Evolutionary conservation across 129 eudicot species (phyloP).

Genomic region (Logfia minima): DNA sequence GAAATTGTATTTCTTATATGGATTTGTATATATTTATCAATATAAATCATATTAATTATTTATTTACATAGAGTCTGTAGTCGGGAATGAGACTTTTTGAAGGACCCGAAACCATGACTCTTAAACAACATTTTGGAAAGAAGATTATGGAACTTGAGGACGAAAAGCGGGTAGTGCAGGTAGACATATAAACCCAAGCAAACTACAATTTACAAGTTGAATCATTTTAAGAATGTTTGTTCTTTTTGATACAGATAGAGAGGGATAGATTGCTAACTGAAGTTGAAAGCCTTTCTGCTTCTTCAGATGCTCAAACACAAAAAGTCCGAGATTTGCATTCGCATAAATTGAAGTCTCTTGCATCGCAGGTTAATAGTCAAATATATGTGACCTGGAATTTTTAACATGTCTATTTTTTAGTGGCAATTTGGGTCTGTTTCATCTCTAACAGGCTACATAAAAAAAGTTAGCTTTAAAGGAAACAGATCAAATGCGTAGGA

Average conservation of each 20-base stretch:
- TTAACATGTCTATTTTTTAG: not conserved
- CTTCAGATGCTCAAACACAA: conserved; percentile 80
- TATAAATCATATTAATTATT: not conserved
- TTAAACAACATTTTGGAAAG: conserved; percentile 98
- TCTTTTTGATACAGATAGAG: conserved; percentile 58
- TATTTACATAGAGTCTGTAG: conserved; percentile 42
- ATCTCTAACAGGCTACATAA: not conserved
- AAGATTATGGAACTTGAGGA: conserved; percentile 92
- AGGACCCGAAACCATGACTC: conserved; percentile 78
- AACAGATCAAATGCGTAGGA: not conserved
- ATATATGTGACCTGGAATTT: not conserved
- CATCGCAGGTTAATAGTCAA: conserved; percentile 63
- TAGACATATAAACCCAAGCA: conserved; percentile 21
- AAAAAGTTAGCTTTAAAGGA: not conserved
- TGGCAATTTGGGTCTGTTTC: not conserved
- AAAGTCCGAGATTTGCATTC: conserved; percentile 83
- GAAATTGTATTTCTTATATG: not conserved
- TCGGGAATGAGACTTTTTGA: conserved; percentile 91
- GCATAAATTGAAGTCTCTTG: conserved; percentile 83
- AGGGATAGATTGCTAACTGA: conserved; percentile 90
- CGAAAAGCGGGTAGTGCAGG: conserved; percentile 96
- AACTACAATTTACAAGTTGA: conserved; percentile 13
- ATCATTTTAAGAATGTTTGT: not conserved
- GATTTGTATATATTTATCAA: not conserved
- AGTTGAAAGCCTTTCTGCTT: conserved; percentile 82